These are phyloP conservation scores for Erysimum cheiri DNA, from an alignment of 441 rosid genomes.

Conservation along the genomic window DNA sequence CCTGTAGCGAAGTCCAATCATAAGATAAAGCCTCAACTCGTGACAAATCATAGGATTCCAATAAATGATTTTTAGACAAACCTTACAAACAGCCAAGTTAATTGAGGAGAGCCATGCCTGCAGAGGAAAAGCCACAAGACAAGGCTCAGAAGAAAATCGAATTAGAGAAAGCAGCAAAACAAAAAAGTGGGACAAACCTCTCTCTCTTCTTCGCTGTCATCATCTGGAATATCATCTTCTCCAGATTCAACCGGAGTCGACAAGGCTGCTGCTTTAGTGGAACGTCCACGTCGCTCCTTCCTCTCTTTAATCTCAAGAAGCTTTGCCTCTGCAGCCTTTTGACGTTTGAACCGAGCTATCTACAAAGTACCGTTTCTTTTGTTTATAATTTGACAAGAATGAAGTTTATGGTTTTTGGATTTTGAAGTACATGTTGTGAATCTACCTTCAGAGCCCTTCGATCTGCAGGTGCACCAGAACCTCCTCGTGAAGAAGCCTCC, in stretches of 20 bases:
- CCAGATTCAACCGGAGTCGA: slow-evolving; percentile 86
- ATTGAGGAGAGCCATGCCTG: slow-evolving; percentile 92
- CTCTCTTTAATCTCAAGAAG: slow-evolving; percentile 81
- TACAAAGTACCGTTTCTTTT: slow-evolving; percentile 44
- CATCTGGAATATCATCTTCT: slow-evolving; percentile 83
- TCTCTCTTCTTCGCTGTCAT: slow-evolving; percentile 94
- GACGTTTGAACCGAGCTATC: slow-evolving; percentile 89
- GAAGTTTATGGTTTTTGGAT: too few relatives aligned
- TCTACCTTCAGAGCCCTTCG: slow-evolving; percentile 84
- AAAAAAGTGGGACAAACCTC: slow-evolving; percentile 60
- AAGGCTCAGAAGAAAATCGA: neutral
- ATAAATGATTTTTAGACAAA: slow-evolving; percentile 43
- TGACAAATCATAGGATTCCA: neutral
- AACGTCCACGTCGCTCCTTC: slow-evolving; percentile 84
- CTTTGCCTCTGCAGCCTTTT: slow-evolving; percentile 83
- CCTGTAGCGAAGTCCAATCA: slow-evolving; percentile 49
- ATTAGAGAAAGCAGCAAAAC: neutral
- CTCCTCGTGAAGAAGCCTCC: slow-evolving; percentile 55
- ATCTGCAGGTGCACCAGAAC: slow-evolving; percentile 62
- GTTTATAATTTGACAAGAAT: too few relatives aligned
- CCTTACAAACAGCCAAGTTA: slow-evolving; percentile 80
- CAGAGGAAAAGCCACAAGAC: slow-evolving; percentile 24
- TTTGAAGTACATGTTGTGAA: too few relatives aligned
- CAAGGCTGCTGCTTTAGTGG: slow-evolving; percentile 75
- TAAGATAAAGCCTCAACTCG: slow-evolving; percentile 33